Evolutionary conservation across 148 eudicot genomes (phyloP).

Genomic region (Bassia scoparia): DNA sequence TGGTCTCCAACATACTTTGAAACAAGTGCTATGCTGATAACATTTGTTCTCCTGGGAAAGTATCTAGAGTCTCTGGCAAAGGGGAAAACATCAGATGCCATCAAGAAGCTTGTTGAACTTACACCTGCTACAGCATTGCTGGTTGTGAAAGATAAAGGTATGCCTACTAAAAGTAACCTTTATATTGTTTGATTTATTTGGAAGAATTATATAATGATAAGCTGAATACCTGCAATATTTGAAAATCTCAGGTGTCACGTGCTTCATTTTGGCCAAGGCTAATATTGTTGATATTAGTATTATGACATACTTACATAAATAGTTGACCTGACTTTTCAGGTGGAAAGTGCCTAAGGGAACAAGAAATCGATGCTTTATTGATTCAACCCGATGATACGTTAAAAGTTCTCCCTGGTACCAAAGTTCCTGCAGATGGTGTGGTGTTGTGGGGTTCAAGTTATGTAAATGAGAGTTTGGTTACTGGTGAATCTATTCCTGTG

Average conservation of each 20-base stretch:
- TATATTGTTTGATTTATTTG: neutral
- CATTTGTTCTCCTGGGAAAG: slow-evolving; percentile 90
- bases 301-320: slow-evolving; percentile 7
- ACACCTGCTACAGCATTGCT: slow-evolving; percentile 88
- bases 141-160: slow-evolving; percentile 78
- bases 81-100: slow-evolving; percentile 95
- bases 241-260: too few species aligned
- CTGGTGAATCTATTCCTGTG: slow-evolving; percentile 92
- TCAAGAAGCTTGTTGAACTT: slow-evolving; percentile 89
- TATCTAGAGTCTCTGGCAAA: slow-evolving; percentile 89
- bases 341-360: slow-evolving; percentile 64
- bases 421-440: slow-evolving; percentile 84
- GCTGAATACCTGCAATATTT: too few species aligned
- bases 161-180: neutral
- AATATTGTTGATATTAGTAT: neutral
- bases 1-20: slow-evolving; percentile 96
- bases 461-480: slow-evolving; percentile 94
- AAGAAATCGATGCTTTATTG: slow-evolving; percentile 87
- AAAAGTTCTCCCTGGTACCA: slow-evolving; percentile 89
- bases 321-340: slow-evolving; percentile 40
- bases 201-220: neutral
- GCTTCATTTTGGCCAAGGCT: neutral
- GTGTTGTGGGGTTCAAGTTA: slow-evolving; percentile 94
- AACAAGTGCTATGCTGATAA: slow-evolving; percentile 93
- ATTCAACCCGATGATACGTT: slow-evolving; percentile 88